Base-by-base conservation (phyloP, 2,329 filamentous ascomycete genomes). In the Penicillium sumatraense region DNA sequence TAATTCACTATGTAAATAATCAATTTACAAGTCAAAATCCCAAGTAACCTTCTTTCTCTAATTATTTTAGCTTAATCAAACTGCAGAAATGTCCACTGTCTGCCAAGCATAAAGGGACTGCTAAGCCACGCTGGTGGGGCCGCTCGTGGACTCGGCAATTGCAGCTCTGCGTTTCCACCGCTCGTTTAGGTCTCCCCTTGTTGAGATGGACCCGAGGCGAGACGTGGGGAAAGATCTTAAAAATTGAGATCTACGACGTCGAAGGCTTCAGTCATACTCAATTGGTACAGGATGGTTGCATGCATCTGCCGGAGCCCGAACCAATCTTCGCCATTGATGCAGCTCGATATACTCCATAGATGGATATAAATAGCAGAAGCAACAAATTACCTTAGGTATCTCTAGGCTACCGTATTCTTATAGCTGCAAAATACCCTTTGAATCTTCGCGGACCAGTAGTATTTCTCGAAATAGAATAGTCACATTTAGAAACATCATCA, bases 91-190 rank as follows among this genome's bases (percentile, higher is more conserved):
- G n/a, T 36, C 14, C 8, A 24, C 21, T 24, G 7, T 38, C 27
- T 47, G 53, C 57, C 54, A 62, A 57, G 42, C 42, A 18, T 31
- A 8, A 10, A 46, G 26, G 27, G 26, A 20, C 41, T 46, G 42
- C 60, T 59, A 62, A 62, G 60, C 58, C 60, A 62, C 60, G 16
- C 48, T 49, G 47, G 40, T 53, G 54, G 54, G 56, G 49, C 53
- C 42, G 49, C 41, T 51, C 27, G 48, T 33, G 3, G 3, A 18
- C 42, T 46, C 27, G 24, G 41, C 41, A 44, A 27, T 18, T 21
- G 16, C 16, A 31, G 16, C 18, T 23, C 24, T 16, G 23, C 23
- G 16, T 29, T 26, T 35, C 10, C 36, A 40, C 24, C 24, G 18
- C 41, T 52, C 49, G 48, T 52, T 49, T 45, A 52, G 53, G 24